Conservation (phyloP, 495 filamentous ascomycete species). For the Annulohypoxylon maeteangense region DNA sequence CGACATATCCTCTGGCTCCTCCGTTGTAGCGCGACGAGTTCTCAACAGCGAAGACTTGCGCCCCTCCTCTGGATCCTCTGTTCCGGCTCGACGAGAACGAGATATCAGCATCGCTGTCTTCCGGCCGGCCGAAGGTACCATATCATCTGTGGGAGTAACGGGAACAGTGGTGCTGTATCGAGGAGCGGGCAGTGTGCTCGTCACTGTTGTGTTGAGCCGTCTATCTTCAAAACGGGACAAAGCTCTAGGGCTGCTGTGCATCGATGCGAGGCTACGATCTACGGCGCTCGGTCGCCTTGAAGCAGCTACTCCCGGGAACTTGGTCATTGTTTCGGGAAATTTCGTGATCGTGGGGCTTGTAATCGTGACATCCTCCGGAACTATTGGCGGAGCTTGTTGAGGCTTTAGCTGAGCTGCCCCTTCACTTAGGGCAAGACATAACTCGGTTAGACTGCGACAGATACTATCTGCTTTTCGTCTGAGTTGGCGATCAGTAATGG, state of each 20-base stretch:
- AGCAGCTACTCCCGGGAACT: slow-evolving; percentile 37
- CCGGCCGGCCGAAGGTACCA: slow-evolving; percentile 43
- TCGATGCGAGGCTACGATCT: slow-evolving; percentile 41
- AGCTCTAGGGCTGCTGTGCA: slow-evolving; percentile 68
- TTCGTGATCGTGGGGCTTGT: slow-evolving; percentile 52
- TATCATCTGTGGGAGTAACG: slow-evolving; percentile 40
- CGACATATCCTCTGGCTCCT: slow-evolving; percentile 58
- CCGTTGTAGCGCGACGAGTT: slow-evolving; percentile 57
- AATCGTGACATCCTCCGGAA: slow-evolving; percentile 43
- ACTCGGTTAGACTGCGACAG: slow-evolving; percentile 90
- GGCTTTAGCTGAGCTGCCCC: slow-evolving; percentile 51
- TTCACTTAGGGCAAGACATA: slow-evolving; percentile 86
- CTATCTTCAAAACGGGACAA: slow-evolving; percentile 78
- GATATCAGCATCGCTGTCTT: slow-evolving; percentile 60
- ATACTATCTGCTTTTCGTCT: slow-evolving; percentile 91
- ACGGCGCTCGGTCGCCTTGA: slow-evolving; percentile 50
- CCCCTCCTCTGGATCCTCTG: slow-evolving; percentile 59
- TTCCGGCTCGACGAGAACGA: slow-evolving; percentile 55
- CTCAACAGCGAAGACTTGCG: slow-evolving; percentile 58
- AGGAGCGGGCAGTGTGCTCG: slow-evolving; percentile 54
- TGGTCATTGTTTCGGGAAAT: slow-evolving; percentile 26
- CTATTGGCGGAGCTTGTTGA: slow-evolving; percentile 46
- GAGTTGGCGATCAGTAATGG: slow-evolving; percentile 81
- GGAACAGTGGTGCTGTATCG: slow-evolving; percentile 50
- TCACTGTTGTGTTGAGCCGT: slow-evolving; percentile 68